Percentiles rank a stretch among this genome's conserved stretches.
Evolutionary conservation across 495 filamentous ascomycete species (phyloP).

Genomic region (Opeltia flavorubescens): DNA sequence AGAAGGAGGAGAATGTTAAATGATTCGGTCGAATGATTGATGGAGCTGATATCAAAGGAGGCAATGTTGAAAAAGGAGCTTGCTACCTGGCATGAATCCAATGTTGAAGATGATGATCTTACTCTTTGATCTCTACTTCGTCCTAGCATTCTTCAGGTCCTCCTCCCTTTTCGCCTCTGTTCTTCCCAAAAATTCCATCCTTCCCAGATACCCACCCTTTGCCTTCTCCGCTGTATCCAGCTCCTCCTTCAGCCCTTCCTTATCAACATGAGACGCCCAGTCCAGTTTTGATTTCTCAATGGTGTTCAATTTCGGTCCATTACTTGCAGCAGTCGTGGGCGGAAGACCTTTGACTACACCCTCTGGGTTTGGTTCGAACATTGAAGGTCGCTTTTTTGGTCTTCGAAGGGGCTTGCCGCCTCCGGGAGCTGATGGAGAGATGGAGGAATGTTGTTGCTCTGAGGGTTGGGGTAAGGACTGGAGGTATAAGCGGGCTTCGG

Average conservation of each 20-base stretch:
- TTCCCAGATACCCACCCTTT: conserved; percentile 65
- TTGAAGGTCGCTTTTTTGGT: conserved; percentile 58
- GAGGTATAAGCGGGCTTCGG: conserved; percentile 68
- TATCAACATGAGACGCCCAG: conserved; percentile 88
- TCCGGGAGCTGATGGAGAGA: conserved; percentile 6
- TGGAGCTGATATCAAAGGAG: too few species aligned
- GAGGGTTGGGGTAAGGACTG: conserved; percentile 27
- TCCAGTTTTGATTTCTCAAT: conserved; percentile 91
- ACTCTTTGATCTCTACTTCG: too few species aligned
- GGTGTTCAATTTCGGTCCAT: conserved; percentile 79
- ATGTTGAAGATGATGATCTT: too few species aligned
- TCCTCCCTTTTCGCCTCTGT: conserved; percentile 67
- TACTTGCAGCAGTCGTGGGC: conserved; percentile 15
- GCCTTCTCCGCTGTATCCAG: conserved; percentile 69
- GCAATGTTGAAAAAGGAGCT: too few species aligned
- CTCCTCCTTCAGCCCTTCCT: conserved; percentile 85
- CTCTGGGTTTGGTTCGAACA: conserved; percentile 60
- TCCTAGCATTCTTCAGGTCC: conserved; percentile 50
- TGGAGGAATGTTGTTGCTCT: conserved; percentile 26
- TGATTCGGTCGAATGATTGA: too few species aligned
- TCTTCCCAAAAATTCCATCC: conserved; percentile 80
- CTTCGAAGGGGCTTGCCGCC: conserved; percentile 36
- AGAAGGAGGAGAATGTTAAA: too few species aligned
- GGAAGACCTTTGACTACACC: conserved; percentile 25
- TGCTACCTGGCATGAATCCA: too few species aligned